Evolutionary conservation across 2,329 filamentous ascomycete species (phyloP).

Genomic region (Magnaporthiopsis poae): DNA sequence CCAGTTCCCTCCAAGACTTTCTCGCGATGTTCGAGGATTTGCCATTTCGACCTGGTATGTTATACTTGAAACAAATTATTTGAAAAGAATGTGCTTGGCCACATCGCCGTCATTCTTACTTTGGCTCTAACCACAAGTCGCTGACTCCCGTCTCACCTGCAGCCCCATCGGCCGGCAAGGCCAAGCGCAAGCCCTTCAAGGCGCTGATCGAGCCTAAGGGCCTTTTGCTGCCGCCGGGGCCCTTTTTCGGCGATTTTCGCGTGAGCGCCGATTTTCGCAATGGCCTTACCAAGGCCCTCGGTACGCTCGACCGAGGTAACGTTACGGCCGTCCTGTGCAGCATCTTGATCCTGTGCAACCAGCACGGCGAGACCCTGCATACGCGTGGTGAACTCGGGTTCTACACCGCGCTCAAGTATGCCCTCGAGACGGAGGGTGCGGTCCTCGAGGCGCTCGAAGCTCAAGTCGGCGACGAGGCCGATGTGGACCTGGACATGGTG

Average conservation of each 20-base stretch:
- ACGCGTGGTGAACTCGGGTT: neutral
- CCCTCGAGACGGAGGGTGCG: neutral
- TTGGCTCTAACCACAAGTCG: too few species aligned
- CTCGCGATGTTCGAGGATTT: too few species aligned
- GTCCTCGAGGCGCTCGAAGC: neutral
- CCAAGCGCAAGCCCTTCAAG: neutral
- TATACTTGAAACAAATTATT: too few species aligned
- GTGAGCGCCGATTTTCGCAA: neutral
- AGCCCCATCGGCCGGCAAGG: neutral
- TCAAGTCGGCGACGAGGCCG: neutral
- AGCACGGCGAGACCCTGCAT: neutral
- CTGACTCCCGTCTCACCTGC: neutral
- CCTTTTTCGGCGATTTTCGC: neutral
- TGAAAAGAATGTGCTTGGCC: too few species aligned
- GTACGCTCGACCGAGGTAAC: neutral
- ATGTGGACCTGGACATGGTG: neutral
- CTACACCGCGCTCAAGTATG: neutral
- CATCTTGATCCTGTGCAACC: neutral
- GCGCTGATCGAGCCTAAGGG: neutral
- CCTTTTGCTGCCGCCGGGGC: neutral
- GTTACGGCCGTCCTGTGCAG: neutral
- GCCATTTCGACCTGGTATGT: too few species aligned
- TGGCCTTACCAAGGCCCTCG: neutral
- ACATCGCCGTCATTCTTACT: too few species aligned
- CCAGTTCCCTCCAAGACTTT: too few species aligned